phyloP scores from a whole-genome alignment of 331 rosid species.

The Acacia pycnantha region DNA sequence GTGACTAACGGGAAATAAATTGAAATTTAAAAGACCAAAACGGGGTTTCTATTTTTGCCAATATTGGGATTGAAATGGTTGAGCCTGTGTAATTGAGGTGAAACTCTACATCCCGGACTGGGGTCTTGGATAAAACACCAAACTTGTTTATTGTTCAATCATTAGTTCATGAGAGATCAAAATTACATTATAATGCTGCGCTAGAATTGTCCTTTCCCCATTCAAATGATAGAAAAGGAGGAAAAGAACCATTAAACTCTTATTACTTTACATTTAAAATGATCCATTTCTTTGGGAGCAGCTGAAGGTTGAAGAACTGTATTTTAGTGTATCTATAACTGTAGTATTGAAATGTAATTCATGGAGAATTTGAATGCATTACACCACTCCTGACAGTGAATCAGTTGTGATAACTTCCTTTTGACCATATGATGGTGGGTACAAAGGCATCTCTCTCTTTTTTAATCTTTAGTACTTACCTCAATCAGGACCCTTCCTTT shows the following conservation, averaged over 20 bases:
- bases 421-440: neutral
- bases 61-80: neutral
- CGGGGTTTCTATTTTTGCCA: neutral
- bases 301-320: neutral
- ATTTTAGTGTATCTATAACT: neutral
- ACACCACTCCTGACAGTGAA: neutral
- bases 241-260: neutral
- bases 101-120: neutral
- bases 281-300: neutral
- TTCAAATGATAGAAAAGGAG: neutral
- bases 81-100: neutral
- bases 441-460: slow-evolving; percentile 10
- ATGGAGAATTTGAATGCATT: neutral
- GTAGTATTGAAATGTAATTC: neutral
- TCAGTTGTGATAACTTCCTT: neutral
- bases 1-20: neutral
- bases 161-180: neutral
- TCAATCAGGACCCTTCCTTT: slow-evolving; percentile 59
- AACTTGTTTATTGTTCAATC: neutral
- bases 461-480: slow-evolving; percentile 30
- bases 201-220: neutral
- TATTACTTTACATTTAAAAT: neutral
- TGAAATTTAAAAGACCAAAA: neutral
- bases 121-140: neutral
- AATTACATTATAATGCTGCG: neutral